A percentile compares a stretch with the other conserved stretches of the same genome.
Conservation (phyloP, 208 protist genomes). For the Acanthamoeba healyi region DNA sequence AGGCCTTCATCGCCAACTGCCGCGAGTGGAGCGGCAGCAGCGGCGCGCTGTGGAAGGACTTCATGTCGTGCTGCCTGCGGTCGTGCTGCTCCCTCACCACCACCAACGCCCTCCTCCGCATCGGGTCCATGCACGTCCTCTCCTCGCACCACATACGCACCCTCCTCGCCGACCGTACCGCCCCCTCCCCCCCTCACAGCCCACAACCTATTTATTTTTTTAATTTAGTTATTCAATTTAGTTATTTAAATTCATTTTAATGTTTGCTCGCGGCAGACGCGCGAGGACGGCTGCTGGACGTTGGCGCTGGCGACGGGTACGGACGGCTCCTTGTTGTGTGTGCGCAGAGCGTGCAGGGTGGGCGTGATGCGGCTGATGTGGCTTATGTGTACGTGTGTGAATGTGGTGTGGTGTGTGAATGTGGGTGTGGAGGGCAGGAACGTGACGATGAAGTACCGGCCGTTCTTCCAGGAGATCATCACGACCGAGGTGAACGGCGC, state of each 20-base stretch:
- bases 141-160: not conserved
- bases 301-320: slow-evolving; percentile 16
- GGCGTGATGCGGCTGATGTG: not conserved
- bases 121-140: slow-evolving; percentile 9
- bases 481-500: not conserved
- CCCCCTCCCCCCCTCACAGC: too few relatives aligned
- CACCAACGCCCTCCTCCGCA: slow-evolving; percentile 8
- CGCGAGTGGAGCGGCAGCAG: not conserved
- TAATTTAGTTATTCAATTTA: too few relatives aligned
- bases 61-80: not conserved
- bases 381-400: not conserved
- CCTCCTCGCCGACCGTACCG: not conserved
- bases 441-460: slow-evolving; percentile 17
- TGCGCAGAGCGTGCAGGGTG: too few relatives aligned
- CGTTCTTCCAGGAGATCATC: not conserved
- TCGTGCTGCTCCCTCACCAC: not conserved
- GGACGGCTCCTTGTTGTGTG: too few relatives aligned
- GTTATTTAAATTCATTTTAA: too few relatives aligned
- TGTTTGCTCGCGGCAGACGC: not conserved
- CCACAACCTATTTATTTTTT: not conserved
- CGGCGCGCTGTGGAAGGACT: not conserved
- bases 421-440: not conserved
- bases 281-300: not conserved
- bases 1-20: not conserved
- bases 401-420: too few relatives aligned